Evolutionary conservation across 1,284 basidiomycete species (phyloP).

Genomic region (Paramarasmius palmivorus): DNA sequence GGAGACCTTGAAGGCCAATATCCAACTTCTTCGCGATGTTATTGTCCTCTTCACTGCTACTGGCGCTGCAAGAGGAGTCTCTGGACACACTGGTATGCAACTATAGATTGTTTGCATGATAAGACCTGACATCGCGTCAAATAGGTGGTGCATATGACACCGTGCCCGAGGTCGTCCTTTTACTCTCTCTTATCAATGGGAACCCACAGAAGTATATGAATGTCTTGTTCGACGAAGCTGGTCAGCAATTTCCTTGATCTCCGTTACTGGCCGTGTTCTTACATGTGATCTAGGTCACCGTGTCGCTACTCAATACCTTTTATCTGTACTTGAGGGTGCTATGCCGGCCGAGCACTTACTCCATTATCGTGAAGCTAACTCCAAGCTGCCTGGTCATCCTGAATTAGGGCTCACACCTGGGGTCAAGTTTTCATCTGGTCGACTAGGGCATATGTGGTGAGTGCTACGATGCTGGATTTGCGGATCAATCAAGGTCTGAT

Average conservation of each 20-base stretch:
- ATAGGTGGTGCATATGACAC: conserved; percentile 83
- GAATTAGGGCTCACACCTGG: conserved; percentile 85
- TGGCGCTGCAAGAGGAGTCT: conserved; percentile 78
- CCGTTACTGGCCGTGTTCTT: not conserved
- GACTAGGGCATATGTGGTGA: conserved; percentile 80
- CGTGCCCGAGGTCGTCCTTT: conserved; percentile 77
- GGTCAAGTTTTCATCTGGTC: conserved; percentile 85
- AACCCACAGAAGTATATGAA: conserved; percentile 60
- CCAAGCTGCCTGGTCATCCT: conserved; percentile 83
- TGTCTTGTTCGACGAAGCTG: conserved; percentile 77
- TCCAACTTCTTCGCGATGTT: conserved; percentile 78
- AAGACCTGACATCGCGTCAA: not conserved
- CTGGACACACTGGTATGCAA: conserved; percentile 72
- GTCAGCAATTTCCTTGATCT: conserved; percentile 37
- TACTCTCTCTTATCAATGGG: conserved; percentile 68
- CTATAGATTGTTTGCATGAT: not conserved
- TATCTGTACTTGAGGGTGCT: conserved; percentile 73
- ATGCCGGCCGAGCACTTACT: conserved; percentile 75
- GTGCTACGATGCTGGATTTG: conserved; percentile 17
- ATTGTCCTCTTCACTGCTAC: conserved; percentile 83
- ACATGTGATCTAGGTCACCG: conserved; percentile 61
- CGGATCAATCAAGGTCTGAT: not conserved
- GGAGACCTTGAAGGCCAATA: conserved; percentile 61
- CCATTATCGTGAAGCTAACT: conserved; percentile 81
- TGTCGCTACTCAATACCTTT: conserved; percentile 84